Conservation (phyloP, 2,329 filamentous ascomycete genomes). For the Metarhizium rileyi region DNA sequence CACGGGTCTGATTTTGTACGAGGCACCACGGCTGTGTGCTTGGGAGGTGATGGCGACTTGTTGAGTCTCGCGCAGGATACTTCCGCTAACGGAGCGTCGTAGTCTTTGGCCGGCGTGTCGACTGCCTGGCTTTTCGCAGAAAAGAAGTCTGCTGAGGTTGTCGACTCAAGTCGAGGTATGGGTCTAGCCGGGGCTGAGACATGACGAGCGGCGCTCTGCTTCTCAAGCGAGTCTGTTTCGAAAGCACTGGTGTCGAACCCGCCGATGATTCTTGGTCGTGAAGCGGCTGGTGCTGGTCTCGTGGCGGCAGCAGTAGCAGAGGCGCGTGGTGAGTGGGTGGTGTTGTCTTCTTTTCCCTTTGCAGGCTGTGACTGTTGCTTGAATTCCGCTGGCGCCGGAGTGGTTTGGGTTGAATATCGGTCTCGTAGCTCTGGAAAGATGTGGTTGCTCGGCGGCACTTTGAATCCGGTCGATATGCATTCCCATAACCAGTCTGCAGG, state of each 20-base stretch:
- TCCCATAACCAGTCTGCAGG: conserved; percentile 76
- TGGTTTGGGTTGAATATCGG: conserved; percentile 9
- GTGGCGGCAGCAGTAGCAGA: not conserved
- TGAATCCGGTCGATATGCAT: conserved; percentile 53
- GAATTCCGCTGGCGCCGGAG: conserved; percentile 8
- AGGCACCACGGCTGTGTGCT: conserved; percentile 11
- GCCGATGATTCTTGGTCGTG: conserved; percentile 13
- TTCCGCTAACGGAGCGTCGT: conserved; percentile 30
- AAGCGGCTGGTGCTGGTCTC: not conserved
- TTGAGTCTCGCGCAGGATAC: conserved; percentile 31
- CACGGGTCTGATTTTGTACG: conserved; percentile 31
- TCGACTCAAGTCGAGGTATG: conserved; percentile 13
- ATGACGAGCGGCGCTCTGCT: conserved; percentile 2
- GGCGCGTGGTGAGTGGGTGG: conserved; percentile 5
- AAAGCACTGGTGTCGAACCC: conserved; percentile 33
- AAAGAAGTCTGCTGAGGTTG: conserved; percentile 28
- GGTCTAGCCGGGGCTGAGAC: not conserved
- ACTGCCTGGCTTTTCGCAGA: conserved; percentile 30
- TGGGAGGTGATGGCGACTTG: conserved; percentile 27
- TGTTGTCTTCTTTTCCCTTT: not conserved
- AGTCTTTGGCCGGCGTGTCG: conserved; percentile 17
- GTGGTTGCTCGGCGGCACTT: conserved; percentile 34
- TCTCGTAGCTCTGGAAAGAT: conserved; percentile 38
- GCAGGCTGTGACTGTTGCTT: not conserved
- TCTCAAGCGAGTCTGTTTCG: conserved; percentile 20